phyloP scores from a whole-genome alignment of 306 rosid species.

The Prunus fruticosa region DNA sequence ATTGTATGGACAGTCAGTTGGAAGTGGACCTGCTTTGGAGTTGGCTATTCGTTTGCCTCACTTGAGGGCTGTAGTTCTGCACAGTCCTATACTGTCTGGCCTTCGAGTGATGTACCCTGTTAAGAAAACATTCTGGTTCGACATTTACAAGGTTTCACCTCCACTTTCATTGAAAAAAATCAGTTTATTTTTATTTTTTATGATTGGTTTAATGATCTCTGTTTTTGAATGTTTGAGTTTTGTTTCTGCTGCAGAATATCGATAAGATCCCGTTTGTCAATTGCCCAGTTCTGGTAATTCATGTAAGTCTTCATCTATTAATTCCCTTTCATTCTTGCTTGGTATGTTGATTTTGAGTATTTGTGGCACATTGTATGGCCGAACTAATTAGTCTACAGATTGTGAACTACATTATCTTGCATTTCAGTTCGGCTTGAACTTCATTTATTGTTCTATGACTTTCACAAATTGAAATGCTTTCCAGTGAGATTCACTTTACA shows the following conservation, averaged over 20 bases:
- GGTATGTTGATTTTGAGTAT: not conserved
- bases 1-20: constrained; percentile 67
- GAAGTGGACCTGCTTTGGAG: constrained; percentile 65
- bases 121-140: constrained; percentile 66
- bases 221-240: not conserved
- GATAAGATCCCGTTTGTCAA: constrained; percentile 55
- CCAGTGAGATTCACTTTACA: not conserved
- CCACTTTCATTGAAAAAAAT: not conserved
- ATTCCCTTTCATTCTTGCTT: not conserved
- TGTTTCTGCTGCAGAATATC: constrained; percentile 45
- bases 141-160: constrained; percentile 59
- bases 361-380: not conserved
- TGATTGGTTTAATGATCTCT: not conserved
- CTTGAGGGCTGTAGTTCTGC: constrained; percentile 56
- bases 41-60: constrained; percentile 50
- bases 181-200: not conserved
- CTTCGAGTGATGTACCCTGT: constrained; percentile 65
- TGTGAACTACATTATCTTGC: not conserved
- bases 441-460: not conserved
- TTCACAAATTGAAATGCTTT: not conserved
- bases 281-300: constrained; percentile 63
- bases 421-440: not conserved
- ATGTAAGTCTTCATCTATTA: constrained; percentile 39
- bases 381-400: not conserved
- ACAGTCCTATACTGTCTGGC: constrained; percentile 62